These are phyloP conservation scores for Hamigera avellanea DNA, from an alignment of 495 filamentous ascomycete species.

Conservation along the genomic window DNA sequence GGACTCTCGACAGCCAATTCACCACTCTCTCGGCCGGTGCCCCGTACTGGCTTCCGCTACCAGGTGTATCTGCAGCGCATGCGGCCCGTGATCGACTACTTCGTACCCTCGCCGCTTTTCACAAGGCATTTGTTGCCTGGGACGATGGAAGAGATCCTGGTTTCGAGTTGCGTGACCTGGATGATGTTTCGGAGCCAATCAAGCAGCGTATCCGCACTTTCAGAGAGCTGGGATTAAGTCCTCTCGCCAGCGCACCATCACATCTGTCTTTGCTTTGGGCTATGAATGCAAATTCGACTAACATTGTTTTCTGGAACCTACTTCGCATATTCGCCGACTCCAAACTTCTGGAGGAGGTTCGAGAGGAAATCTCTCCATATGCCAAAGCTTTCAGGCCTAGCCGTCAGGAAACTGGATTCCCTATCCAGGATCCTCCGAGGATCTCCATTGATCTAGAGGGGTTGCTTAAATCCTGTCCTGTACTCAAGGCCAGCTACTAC, in stretches of 20 bases:
- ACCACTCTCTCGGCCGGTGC: slow-evolving; percentile 37
- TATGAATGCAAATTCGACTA: slow-evolving; percentile 38
- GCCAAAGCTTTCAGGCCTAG: slow-evolving; percentile 31
- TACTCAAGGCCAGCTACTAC: slow-evolving; percentile 42
- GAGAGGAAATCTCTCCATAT: slow-evolving; percentile 39
- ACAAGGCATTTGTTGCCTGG: slow-evolving; percentile 35
- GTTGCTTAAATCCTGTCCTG: slow-evolving; percentile 33
- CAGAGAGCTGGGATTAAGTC: slow-evolving; percentile 19
- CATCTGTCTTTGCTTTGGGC: slow-evolving; percentile 40
- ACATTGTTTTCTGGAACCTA: slow-evolving; percentile 45
- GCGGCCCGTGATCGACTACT: slow-evolving; percentile 39
- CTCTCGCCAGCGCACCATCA: slow-evolving; percentile 19
- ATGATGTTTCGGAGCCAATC: slow-evolving; percentile 39
- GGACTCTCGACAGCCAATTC: slow-evolving; percentile 43
- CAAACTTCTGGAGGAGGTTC: slow-evolving; percentile 33
- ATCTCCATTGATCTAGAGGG: slow-evolving; percentile 35
- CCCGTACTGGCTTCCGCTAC: slow-evolving; percentile 40
- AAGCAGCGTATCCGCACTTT: slow-evolving; percentile 30
- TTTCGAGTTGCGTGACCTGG: slow-evolving; percentile 39
- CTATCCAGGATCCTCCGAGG: slow-evolving; percentile 36
- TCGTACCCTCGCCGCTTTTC: slow-evolving; percentile 33
- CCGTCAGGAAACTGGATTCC: slow-evolving; percentile 38
- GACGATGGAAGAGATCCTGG: slow-evolving; percentile 34
- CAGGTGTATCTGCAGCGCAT: slow-evolving; percentile 36
- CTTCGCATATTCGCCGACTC: slow-evolving; percentile 39